These are phyloP conservation scores for Raddia distichophylla DNA, from an alignment of 176 grass and related monocot species.

Conservation along the genomic window DNA sequence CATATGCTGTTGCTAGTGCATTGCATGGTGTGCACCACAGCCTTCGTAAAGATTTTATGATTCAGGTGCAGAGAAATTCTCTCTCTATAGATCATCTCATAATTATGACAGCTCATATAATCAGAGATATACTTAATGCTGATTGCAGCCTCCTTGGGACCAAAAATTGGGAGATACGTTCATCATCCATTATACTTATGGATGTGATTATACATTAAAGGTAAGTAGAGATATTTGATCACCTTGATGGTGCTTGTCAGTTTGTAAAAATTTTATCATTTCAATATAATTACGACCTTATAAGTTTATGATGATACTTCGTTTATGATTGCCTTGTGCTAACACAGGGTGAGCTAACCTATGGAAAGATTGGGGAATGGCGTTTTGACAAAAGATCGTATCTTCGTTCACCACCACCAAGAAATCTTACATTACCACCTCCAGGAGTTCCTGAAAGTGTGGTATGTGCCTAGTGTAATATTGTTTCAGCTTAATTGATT, in stretches of 20 bases:
- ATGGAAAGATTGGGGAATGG: conserved; percentile 92
- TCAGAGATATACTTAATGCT: conserved; percentile 40
- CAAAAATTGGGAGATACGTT: conserved; percentile 57
- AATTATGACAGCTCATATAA: conserved; percentile 39
- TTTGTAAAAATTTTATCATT: conserved; percentile 16
- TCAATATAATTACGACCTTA: conserved; percentile 13
- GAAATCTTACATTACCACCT: conserved; percentile 88
- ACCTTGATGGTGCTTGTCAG: neutral
- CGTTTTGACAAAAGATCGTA: conserved; percentile 96
- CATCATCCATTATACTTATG: conserved; percentile 96
- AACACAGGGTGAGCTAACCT: conserved; percentile 82
- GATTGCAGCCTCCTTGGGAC: conserved; percentile 91
- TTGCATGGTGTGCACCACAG: conserved; percentile 94
- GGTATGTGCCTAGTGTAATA: conserved; percentile 56
- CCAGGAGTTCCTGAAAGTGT: conserved; percentile 99
- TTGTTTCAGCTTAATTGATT: neutral
- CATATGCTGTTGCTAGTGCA: conserved; percentile 97
- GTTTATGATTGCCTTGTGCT: conserved; percentile 32
- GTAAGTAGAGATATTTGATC: conserved; percentile 39
- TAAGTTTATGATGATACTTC: neutral
- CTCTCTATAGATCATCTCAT: conserved; percentile 26
- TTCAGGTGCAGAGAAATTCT: conserved; percentile 72
- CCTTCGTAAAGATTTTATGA: conserved; percentile 99
- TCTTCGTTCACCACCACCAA: conserved; percentile 78
- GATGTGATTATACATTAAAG: conserved; percentile 89